A percentile compares a stretch with the other conserved stretches of the same genome.
Evolutionary conservation across 805 yeast species (phyloP).

Genomic region (Candida boleticola): DNA sequence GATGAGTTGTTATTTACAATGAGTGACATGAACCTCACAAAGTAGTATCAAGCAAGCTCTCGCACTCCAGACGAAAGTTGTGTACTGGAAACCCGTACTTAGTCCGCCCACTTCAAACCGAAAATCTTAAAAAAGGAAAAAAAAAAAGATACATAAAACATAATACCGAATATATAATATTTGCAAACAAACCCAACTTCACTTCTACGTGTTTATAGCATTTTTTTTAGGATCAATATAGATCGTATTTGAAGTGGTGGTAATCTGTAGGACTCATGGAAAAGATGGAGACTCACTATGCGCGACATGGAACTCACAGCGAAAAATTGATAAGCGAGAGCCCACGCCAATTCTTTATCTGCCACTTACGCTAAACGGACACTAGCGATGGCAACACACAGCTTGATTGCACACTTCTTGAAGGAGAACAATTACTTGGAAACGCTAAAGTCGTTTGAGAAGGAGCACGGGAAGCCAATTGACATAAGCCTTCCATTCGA

Average conservation of each 20-base stretch:
- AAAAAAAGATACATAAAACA: background rate
- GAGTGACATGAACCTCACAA: conserved; percentile 66
- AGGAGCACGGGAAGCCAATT: conserved; percentile 41
- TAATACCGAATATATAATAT: background rate
- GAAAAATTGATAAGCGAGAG: too few species aligned
- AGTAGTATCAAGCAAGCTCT: conserved; percentile 9
- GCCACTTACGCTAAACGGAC: too few species aligned
- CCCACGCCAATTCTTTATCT: too few species aligned
- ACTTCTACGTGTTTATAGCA: conserved; percentile 2
- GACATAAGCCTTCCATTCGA: conserved; percentile 15
- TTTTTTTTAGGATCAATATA: background rate
- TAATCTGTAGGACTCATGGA: too few species aligned
- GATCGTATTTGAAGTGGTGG: too few species aligned
- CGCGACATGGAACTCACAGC: too few species aligned
- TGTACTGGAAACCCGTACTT: too few species aligned
- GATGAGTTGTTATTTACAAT: conserved; percentile 67
- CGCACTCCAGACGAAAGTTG: too few species aligned
- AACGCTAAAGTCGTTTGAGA: conserved; percentile 49
- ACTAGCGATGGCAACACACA: conserved; percentile 24
- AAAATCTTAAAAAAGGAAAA: background rate
- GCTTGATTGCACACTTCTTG: conserved; percentile 60
- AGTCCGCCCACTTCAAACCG: too few species aligned
- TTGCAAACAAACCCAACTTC: background rate
- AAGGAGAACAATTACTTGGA: conserved; percentile 42
- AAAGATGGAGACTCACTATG: too few species aligned